Percentiles rank a stretch among this genome's conserved stretches.
Evolutionary conservation across 345 rosid genomes (phyloP).

Genomic region (Linum trigynum): DNA sequence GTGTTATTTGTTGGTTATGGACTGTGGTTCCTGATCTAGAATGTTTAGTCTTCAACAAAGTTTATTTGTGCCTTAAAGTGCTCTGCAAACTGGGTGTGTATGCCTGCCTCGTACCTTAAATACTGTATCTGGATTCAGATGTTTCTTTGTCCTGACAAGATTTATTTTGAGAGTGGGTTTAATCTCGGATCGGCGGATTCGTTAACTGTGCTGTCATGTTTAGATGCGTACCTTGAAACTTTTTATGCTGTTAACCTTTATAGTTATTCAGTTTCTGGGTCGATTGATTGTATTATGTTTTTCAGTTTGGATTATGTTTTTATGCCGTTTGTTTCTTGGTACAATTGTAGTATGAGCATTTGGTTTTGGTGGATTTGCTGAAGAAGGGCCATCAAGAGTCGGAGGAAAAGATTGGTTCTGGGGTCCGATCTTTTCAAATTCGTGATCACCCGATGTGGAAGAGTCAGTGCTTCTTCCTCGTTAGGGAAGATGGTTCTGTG

Average conservation of each 20-base stretch:
- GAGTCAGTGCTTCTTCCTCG: conserved; percentile 70
- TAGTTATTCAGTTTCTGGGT: background rate
- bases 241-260: background rate
- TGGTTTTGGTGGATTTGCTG: conserved; percentile 65
- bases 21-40: background rate
- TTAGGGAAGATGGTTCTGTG: conserved; percentile 56
- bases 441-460: conserved; percentile 64
- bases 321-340: conserved; percentile 9
- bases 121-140: background rate
- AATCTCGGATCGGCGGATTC: no score
- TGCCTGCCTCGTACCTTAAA: background rate
- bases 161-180: background rate
- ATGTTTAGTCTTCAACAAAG: background rate
- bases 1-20: background rate
- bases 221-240: no score
- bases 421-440: conserved; percentile 65
- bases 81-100: background rate
- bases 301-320: background rate
- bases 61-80: background rate
- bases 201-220: no score
- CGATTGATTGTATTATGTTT: background rate
- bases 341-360: conserved; percentile 55
- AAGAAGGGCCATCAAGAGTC: conserved; percentile 79
- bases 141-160: background rate
- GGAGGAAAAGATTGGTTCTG: conserved; percentile 66